Percentiles rank a stretch among this genome's conserved stretches.
These are phyloP conservation scores for Phytopythium boreale DNA, from an alignment of 352 stramenopile species.

Conservation along the genomic window DNA sequence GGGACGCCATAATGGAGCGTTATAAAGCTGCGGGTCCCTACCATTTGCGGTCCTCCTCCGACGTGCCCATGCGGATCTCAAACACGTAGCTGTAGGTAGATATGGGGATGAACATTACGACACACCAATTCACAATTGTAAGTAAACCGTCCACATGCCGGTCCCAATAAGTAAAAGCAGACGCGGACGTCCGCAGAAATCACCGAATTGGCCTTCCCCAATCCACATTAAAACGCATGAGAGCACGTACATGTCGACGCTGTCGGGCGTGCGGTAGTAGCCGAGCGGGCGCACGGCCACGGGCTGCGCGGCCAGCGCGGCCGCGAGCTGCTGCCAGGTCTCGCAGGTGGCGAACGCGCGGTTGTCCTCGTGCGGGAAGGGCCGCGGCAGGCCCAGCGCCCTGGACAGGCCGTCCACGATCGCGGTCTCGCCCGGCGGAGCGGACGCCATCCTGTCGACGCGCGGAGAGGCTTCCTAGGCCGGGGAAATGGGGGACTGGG, in stretches of 20 bases:
- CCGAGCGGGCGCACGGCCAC: constrained; percentile 58
- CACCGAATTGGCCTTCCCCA: neutral
- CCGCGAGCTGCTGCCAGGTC: constrained; percentile 54
- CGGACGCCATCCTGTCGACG: neutral
- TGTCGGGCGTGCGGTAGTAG: constrained; percentile 81
- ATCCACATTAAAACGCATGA: no score
- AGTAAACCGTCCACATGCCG: constrained; percentile 1
- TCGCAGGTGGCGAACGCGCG: constrained; percentile 59
- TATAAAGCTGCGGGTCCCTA: constrained; percentile 10
- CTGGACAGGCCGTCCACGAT: constrained; percentile 52
- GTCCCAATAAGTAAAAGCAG: constrained; percentile 4
- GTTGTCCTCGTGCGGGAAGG: constrained; percentile 64
- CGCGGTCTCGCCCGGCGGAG: constrained; percentile 17
- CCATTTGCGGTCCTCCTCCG: constrained; percentile 34
- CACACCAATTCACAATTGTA: neutral
- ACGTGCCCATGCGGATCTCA: constrained; percentile 48
- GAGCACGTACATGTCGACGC: constrained; percentile 66
- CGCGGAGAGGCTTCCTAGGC: no score
- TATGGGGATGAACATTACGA: no score
- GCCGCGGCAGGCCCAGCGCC: constrained; percentile 54
- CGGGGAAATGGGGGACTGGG: neutral
- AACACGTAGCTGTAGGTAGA: constrained; percentile 62
- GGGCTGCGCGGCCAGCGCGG: constrained; percentile 40
- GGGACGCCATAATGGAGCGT: neutral
- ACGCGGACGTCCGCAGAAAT: neutral